Base-by-base conservation (phyloP, 352 stramenopile genomes). In the Pythium utonaiense region DNA sequence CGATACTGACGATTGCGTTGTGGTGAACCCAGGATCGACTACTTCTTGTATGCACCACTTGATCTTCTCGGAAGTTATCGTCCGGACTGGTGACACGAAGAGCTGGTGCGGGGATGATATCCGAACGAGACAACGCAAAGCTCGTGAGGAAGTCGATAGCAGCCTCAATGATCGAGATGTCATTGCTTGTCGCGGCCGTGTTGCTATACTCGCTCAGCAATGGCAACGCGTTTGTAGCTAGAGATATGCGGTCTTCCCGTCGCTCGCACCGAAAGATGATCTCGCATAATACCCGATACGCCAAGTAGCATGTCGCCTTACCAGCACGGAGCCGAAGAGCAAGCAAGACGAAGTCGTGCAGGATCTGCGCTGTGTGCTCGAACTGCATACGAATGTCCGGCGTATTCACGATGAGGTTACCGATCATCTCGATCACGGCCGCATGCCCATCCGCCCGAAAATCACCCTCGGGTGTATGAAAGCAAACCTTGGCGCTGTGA, bases 81-180 rank as follows among this genome's bases (percentile, higher is more conserved):
- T 40, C 19, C n/a, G 42, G 36, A 22, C 24, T 47, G 12, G 36
- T 55, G 14, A 64, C 44, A 9, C 53, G 31, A 12, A 81, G 47
- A 1, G 80, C 69, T 28, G 82, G 70, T 10, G 82, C 69, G 12
- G 60, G 49, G 8, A 64, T 33, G 9, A 80, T 21, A 28, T 70
- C 60, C 14, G 82, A 86, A 21, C 73, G 71, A 6, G 79, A 85
- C 31, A 87, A 74, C 21, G 81, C 80, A 62, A 84, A 87, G 53
- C 71, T 88, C 78, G 90, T 84, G 21, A 95, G 62, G 42, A 91
- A 92, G 48, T 95, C 86, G 9, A 95, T 73, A 14, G 81, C 81
- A 7, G 77, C 69, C 54, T 95, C 81, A 7, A 77, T 61, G 22
- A 95, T 54, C 50, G 83, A 12, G 1, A 36, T 24, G 7, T 49